phyloP scores from a whole-genome alignment of 2,329 filamentous ascomycete genomes.

The Furcasterigmium furcatum region DNA sequence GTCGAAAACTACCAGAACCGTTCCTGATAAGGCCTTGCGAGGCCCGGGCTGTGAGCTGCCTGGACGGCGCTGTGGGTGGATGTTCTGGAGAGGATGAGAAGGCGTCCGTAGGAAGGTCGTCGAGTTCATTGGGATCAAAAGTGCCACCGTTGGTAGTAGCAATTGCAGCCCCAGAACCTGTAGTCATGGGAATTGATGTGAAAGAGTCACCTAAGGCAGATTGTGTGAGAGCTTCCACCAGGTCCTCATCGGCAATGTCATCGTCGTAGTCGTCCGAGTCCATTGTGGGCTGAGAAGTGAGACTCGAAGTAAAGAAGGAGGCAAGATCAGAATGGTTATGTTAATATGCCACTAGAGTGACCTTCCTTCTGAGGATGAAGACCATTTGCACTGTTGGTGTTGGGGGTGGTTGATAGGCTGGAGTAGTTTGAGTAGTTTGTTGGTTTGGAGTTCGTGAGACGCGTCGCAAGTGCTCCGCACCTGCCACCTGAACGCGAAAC shows the following conservation, averaged over 20 bases:
- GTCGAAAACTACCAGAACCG: constrained; percentile 38
- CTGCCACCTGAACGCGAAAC: constrained; percentile 8
- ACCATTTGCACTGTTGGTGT: no score
- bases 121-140: constrained; percentile 32
- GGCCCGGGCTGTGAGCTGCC: constrained; percentile 1
- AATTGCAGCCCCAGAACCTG: no score
- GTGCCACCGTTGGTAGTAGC: not conserved
- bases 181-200: constrained; percentile 7
- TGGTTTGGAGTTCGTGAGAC: constrained; percentile 1
- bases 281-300: constrained; percentile 29
- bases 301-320: no score
- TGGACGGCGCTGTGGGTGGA: constrained; percentile 10
- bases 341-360: no score
- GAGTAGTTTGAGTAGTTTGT: no score
- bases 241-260: constrained; percentile 62
- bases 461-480: constrained; percentile 5
- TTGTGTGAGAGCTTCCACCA: constrained; percentile 58
- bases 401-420: no score
- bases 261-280: constrained; percentile 62
- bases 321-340: no score
- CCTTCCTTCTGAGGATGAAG: no score
- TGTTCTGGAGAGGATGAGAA: constrained; percentile 59
- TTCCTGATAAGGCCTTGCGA: constrained; percentile 27
- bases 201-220: constrained; percentile 19
- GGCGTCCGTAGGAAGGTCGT: constrained; percentile 61